phyloP scores from a whole-genome alignment of 2,329 filamentous ascomycete species.

The Chaetothyriales sp. region DNA sequence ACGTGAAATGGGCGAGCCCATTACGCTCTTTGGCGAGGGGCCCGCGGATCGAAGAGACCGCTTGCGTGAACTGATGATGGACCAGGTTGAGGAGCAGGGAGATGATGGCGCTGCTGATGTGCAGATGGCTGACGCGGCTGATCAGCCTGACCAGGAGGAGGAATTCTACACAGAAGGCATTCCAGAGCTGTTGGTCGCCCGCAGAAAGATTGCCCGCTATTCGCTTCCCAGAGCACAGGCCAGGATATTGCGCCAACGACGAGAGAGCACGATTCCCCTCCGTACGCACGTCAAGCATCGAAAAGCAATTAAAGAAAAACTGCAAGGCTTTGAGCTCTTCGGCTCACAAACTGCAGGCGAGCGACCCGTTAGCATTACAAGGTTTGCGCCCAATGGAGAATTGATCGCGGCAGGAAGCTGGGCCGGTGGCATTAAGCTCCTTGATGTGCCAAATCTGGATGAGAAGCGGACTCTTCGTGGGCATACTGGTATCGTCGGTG shows the following conservation, averaged over 20 bases:
- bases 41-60: conserved; percentile 73
- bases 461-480: conserved; percentile 62
- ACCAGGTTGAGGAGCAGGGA: conserved; percentile 49
- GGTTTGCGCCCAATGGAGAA: conserved; percentile 74
- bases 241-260: conserved; percentile 60
- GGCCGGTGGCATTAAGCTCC: conserved; percentile 74
- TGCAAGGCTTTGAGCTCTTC: conserved; percentile 75
- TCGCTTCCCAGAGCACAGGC: conserved; percentile 69
- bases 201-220: conserved; percentile 65
- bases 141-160: conserved; percentile 63
- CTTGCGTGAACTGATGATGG: conserved; percentile 63
- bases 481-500: conserved; percentile 78
- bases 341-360: conserved; percentile 88
- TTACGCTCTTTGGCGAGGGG: conserved; percentile 88
- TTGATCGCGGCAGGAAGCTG: conserved; percentile 82
- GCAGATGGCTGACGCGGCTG: conserved; percentile 40
- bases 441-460: conserved; percentile 69
- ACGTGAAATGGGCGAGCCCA: conserved; percentile 76
- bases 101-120: conserved; percentile 43
- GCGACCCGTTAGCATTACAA: conserved; percentile 76
- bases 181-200: conserved; percentile 55
- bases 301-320: conserved; percentile 68
- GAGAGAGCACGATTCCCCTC: conserved; percentile 68
- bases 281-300: conserved; percentile 85
- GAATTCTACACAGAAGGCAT: conserved; percentile 89